These are phyloP conservation scores for Lepidium sativum DNA, from an alignment of 345 rosid species.

Conservation along the genomic window DNA sequence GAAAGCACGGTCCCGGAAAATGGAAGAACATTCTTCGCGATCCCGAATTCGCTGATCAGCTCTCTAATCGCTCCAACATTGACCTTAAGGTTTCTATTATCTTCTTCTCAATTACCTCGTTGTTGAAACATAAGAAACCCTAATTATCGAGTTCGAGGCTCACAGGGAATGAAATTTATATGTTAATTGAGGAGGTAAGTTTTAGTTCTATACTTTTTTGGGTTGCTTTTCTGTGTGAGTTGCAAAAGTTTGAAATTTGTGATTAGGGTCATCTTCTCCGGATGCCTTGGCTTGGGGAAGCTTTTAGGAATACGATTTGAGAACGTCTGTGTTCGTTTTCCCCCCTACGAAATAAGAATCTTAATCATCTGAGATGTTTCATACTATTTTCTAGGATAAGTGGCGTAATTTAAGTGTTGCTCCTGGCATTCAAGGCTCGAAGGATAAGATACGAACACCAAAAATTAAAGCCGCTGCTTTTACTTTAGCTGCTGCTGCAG, in stretches of 20 bases:
- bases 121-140: not conserved
- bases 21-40: slow-evolving; percentile 82
- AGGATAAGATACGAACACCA: slow-evolving; percentile 42
- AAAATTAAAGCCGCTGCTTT: slow-evolving; percentile 38
- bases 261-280: not conserved
- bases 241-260: not conserved
- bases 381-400: slow-evolving; percentile 67
- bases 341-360: not conserved
- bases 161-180: not conserved
- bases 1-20: slow-evolving; percentile 74
- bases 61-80: slow-evolving; percentile 66
- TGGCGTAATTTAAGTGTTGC: slow-evolving; percentile 77
- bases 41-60: slow-evolving; percentile 53
- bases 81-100: slow-evolving; percentile 67
- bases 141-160: not conserved
- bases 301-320: not conserved
- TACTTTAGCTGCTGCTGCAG: slow-evolving; percentile 24
- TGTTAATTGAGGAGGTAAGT: not conserved
- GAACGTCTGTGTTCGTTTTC: not conserved
- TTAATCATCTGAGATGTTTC: not conserved
- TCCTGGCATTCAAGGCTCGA: slow-evolving; percentile 43
- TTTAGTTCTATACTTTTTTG: not conserved
- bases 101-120: not conserved
- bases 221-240: not conserved
- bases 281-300: not conserved